Conservation (phyloP, 257 asterid genomes). For the Primulina eburnea region DNA sequence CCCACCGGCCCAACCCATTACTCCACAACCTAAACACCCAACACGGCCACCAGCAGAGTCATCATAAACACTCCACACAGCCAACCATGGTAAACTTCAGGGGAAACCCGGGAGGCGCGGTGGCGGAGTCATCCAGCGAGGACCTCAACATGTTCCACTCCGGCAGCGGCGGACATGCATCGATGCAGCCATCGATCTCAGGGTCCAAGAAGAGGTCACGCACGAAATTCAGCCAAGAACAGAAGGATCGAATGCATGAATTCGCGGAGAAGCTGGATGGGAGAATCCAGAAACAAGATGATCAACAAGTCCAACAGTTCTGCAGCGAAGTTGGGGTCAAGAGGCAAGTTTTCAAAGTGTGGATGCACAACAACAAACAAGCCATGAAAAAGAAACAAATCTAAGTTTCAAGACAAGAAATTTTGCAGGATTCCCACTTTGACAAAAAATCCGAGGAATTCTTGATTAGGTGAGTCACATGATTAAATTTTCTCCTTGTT, state of each 20-base stretch:
- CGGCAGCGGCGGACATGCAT: constrained; percentile 27
- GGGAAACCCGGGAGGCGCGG: constrained; percentile 35
- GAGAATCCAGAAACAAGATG: constrained; percentile 66
- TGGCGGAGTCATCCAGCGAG: constrained; percentile 70
- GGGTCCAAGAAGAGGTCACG: constrained; percentile 63
- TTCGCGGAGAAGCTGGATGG: constrained; percentile 58
- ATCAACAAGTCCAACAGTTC: constrained; percentile 42
- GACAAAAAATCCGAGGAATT: background rate
- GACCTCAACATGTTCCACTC: constrained; percentile 43
- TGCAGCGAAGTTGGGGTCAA: constrained; percentile 56
- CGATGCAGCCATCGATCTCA: constrained; percentile 20
- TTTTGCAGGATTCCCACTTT: background rate
- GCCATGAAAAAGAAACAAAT: constrained; percentile 55
- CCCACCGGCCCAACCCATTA: background rate
- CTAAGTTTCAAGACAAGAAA: constrained; percentile 17
- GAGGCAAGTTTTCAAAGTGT: constrained; percentile 75
- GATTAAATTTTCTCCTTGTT: constrained; percentile 9
- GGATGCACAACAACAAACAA: constrained; percentile 87
- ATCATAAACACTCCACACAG: constrained; percentile 16
- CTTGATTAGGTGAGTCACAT: background rate
- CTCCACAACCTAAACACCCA: constrained; percentile 18
- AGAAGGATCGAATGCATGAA: constrained; percentile 62
- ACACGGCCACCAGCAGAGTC: background rate
- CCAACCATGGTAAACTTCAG: constrained; percentile 54
- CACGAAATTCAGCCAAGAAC: constrained; percentile 62